phyloP scores from a whole-genome alignment of 495 filamentous ascomycete species.

The Xylona heveae region DNA sequence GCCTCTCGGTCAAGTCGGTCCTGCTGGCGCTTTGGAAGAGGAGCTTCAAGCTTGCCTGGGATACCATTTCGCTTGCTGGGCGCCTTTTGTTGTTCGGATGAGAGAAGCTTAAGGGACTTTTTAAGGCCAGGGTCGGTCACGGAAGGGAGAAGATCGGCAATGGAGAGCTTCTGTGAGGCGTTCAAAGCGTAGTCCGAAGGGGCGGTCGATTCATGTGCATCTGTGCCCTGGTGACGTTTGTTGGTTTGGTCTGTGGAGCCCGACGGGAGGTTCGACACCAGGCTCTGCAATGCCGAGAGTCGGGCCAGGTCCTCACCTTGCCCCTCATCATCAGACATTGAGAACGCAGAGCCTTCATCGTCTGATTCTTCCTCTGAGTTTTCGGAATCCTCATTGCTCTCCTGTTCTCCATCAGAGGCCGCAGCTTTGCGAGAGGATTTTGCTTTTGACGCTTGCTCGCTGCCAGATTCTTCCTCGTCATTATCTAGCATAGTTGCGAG shows the following conservation, averaged over 20 bases:
- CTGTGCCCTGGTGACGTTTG: conserved; percentile 12
- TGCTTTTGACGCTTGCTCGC: conserved; percentile 7
- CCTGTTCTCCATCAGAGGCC: conserved; percentile 16
- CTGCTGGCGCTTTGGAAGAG: conserved; percentile 75
- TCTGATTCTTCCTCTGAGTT: conserved; percentile 15
- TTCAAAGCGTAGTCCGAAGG: conserved; percentile 36
- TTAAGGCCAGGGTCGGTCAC: conserved; percentile 57
- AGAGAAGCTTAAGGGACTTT: conserved; percentile 51
- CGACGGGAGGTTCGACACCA: conserved; percentile 46
- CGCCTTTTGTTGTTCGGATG: conserved; percentile 28
- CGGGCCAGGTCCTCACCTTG: conserved; percentile 31
- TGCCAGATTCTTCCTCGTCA: conserved; percentile 34
- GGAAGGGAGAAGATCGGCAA: conserved; percentile 54
- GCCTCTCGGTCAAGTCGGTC: conserved; percentile 67
- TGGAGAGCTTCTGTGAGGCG: conserved; percentile 49
- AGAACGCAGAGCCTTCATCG: conserved; percentile 29
- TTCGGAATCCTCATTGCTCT: conserved; percentile 17
- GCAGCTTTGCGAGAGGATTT: conserved; percentile 15
- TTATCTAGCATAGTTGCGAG: conserved; percentile 64
- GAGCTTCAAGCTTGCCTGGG: conserved; percentile 58
- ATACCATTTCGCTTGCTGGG: conserved; percentile 24
- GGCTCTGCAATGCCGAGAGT: conserved; percentile 39
- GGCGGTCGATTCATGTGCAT: conserved; percentile 26
- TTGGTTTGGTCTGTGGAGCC: conserved; percentile 9
- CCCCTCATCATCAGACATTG: conserved; percentile 32